Percentiles rank a stretch among this genome's conserved stretches.
These are phyloP conservation scores for Whalleya microplaca DNA, from an alignment of 2,329 filamentous ascomycete species.

Conservation along the genomic window DNA sequence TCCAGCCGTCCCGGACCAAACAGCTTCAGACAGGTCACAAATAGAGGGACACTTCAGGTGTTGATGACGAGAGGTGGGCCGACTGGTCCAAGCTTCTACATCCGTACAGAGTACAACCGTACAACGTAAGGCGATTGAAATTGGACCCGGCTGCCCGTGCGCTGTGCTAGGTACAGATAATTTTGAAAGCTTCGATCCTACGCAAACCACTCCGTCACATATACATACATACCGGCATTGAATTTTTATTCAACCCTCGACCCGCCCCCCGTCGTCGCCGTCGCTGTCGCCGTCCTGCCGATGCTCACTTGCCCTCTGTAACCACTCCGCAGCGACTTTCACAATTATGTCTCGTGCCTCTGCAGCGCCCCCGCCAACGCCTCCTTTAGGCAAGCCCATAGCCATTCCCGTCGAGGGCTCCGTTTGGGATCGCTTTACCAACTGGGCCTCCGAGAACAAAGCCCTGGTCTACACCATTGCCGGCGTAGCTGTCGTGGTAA, in stretches of 20 bases:
- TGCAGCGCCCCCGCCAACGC: conserved; percentile 52
- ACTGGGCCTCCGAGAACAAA: conserved; percentile 95
- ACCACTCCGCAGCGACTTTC: background rate
- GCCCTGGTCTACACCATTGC: conserved; percentile 94
- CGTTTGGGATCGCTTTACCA: conserved; percentile 86
- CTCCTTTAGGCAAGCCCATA: conserved; percentile 47
- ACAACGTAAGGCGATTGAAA: background rate
- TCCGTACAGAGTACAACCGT: no score
- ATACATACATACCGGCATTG: background rate
- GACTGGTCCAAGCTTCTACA: background rate
- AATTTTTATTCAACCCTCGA: background rate
- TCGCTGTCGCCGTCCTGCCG: background rate
- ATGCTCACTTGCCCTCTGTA: background rate
- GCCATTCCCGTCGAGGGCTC: conserved; percentile 60
- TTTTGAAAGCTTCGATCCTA: background rate
- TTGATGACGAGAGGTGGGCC: background rate
- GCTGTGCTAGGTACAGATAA: background rate
- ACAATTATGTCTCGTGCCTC: conserved; percentile 42
- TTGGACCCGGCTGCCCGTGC: background rate
- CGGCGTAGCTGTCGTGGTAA: conserved; percentile 89
- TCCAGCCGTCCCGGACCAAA: background rate
- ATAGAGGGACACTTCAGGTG: background rate
- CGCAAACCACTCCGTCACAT: no score
- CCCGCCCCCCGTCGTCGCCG: no score
- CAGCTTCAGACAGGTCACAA: background rate